These are phyloP conservation scores for Cyphellophora attinorum DNA, from an alignment of 2,329 filamentous ascomycete species.

Conservation along the genomic window DNA sequence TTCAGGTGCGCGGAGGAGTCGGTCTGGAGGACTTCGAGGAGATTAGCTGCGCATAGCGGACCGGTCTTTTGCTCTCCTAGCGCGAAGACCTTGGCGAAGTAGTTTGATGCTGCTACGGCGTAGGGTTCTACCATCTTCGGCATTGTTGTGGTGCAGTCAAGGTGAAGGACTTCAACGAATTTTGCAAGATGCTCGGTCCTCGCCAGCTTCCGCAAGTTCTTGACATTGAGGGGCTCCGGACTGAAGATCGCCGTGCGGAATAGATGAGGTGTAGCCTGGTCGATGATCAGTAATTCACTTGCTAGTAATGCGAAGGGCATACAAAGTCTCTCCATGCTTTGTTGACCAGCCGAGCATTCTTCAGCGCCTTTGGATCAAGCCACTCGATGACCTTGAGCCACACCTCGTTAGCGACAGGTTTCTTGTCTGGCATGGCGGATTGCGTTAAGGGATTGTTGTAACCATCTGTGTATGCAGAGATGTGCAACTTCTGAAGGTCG, in stretches of 20 bases:
- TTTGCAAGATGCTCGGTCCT: not conserved
- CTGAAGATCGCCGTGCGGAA: not conserved
- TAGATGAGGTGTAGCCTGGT: not conserved
- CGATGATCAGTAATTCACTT: too few relatives aligned
- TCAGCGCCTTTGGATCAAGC: not conserved
- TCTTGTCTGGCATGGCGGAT: too few relatives aligned
- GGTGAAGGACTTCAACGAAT: not conserved
- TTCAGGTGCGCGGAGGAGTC: not conserved
- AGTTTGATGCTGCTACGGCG: not conserved
- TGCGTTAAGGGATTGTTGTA: too few relatives aligned
- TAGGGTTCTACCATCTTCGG: not conserved
- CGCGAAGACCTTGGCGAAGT: not conserved
- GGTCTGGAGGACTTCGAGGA: not conserved
- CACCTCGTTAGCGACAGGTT: too few relatives aligned
- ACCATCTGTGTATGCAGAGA: too few relatives aligned
- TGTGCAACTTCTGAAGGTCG: too few relatives aligned
- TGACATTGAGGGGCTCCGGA: not conserved
- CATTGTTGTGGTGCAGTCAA: not conserved
- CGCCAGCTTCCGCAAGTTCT: not conserved
- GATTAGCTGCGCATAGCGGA: not conserved
- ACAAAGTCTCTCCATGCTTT: not conserved
- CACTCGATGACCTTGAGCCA: not conserved
- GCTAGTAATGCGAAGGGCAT: too few relatives aligned
- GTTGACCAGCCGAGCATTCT: not conserved
- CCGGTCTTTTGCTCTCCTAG: not conserved